Evolutionary conservation across 805 yeast genomes (phyloP), one percentile per base, ranked within the genome.

Genomic region (Candida ulmi): DNA sequence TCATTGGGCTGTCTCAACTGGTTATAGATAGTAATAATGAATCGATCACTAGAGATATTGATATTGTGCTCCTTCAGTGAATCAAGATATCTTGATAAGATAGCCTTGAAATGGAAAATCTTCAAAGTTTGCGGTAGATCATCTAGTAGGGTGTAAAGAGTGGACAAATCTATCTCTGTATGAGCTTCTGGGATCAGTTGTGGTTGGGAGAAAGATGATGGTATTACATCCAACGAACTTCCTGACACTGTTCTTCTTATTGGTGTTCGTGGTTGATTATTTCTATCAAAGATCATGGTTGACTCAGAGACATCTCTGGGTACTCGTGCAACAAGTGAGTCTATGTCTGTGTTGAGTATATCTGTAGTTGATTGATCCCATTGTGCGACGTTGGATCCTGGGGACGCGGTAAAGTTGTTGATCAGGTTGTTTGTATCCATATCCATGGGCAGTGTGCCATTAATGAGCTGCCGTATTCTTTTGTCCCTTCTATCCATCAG

Each of bases 11-110:
- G 21, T 11, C 38, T 35, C 25, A 54, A 29, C 30, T 54, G 55
- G 30, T 54, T 51, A 31, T 46, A 46, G 8, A 52, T 45, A 1
- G 56, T 55, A 8, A 51, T 46, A 19, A 55, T 34, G 31, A 51
- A 54, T 33, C 37, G 43, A 28, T 55, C 58, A 2, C 34, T 11
- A 0, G 49, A 34, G 8, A 47, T 33, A 23, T 51, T 43, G 11
- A 46, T 24, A 8, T 42, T 35, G 30, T 54, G 56, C 4, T 42
- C 43, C 11, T 35, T 17, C 6, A 54, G 17, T 2, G 46, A 39
- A 3, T 33, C 26, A 9, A 54, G 19, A 33, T 55, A 55, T 2
- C 43, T 42, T 1, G 38, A 12, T 4, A 55, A 26, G 5, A 53
- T 41, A 2, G 45, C 44, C n/a, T 35, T 46, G 41, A 55, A 55